phyloP scores from a whole-genome alignment of 352 stramenopile species.

The Phytophthora constricta region DNA sequence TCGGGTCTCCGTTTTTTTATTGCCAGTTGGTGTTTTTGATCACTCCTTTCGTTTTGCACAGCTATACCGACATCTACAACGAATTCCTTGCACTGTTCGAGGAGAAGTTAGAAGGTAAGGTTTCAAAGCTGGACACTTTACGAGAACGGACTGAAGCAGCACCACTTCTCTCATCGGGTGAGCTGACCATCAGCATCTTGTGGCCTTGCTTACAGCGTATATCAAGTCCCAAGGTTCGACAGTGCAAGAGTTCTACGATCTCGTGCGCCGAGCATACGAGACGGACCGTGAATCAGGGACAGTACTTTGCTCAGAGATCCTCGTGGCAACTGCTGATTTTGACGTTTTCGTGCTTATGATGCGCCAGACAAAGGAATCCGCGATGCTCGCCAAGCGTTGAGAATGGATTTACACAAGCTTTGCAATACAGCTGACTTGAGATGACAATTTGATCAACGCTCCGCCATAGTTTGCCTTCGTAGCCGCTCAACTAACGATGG shows the following conservation, averaged over 20 bases:
- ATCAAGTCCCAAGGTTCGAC: slow-evolving; percentile 65
- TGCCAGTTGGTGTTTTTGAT: too few species aligned
- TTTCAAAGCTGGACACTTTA: not conserved
- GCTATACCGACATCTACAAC: slow-evolving; percentile 86
- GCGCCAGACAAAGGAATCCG: slow-evolving; percentile 79
- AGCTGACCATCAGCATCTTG: not conserved
- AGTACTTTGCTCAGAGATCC: slow-evolving; percentile 77
- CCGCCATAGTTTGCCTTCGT: slow-evolving; percentile 67
- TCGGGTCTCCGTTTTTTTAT: too few species aligned
- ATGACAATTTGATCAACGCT: slow-evolving; percentile 27
- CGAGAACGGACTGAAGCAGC: not conserved
- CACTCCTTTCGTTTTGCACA: slow-evolving; percentile 24
- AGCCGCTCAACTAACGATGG: slow-evolving; percentile 78
- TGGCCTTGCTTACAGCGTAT: slow-evolving; percentile 41
- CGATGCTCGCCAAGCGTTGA: slow-evolving; percentile 59
- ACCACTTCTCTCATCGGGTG: not conserved
- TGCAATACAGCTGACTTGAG: not conserved
- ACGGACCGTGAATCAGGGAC: slow-evolving; percentile 64
- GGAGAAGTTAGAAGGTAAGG: slow-evolving; percentile 76
- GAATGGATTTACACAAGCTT: not conserved
- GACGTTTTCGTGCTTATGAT: slow-evolving; percentile 88
- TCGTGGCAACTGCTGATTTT: slow-evolving; percentile 80
- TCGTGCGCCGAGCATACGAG: slow-evolving; percentile 64
- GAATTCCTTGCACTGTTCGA: slow-evolving; percentile 78
- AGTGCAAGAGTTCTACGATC: slow-evolving; percentile 71